Evolutionary conservation across 2,329 filamentous ascomycete genomes (phyloP).

Genomic region (Epichloe amarillans): DNA sequence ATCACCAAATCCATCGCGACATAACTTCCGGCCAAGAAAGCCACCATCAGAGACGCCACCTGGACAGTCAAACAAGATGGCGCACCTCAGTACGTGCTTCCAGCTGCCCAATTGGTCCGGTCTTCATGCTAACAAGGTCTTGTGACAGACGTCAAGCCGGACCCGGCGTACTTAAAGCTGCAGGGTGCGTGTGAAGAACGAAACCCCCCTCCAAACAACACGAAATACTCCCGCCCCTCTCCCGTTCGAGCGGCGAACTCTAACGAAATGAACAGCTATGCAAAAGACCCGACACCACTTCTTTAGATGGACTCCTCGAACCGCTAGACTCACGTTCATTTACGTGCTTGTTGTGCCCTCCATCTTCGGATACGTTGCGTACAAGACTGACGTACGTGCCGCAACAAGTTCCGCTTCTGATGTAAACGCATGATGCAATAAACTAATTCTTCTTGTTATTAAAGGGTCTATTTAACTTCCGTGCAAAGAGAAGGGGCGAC

Average conservation of each 20-base stretch:
- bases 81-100: conserved; percentile 23
- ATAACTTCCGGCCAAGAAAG: conserved; percentile 8
- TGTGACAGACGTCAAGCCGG: conserved; percentile 26
- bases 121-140: conserved; percentile 13
- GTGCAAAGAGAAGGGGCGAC: conserved; percentile 82
- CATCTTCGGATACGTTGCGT: conserved; percentile 58
- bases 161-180: conserved; percentile 28
- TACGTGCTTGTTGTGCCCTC: conserved; percentile 64
- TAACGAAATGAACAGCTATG: conserved; percentile 49
- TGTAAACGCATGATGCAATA: no score
- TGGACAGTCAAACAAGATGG: conserved; percentile 20
- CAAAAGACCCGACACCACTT: conserved; percentile 76
- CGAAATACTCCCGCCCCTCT: not conserved
- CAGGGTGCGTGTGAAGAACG: conserved; percentile 19
- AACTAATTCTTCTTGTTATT: conserved; percentile 10
- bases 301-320: conserved; percentile 86
- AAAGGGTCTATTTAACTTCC: conserved; percentile 75
- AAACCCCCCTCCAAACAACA: not conserved
- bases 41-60: conserved; percentile 13
- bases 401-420: not conserved
- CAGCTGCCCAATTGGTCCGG: not conserved
- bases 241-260: not conserved
- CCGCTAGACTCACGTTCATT: conserved; percentile 64
- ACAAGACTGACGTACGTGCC: conserved; percentile 72
- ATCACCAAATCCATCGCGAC: conserved; percentile 7